These are phyloP conservation scores for Luffa acutangula DNA, from an alignment of 306 rosid genomes.

Conservation along the genomic window DNA sequence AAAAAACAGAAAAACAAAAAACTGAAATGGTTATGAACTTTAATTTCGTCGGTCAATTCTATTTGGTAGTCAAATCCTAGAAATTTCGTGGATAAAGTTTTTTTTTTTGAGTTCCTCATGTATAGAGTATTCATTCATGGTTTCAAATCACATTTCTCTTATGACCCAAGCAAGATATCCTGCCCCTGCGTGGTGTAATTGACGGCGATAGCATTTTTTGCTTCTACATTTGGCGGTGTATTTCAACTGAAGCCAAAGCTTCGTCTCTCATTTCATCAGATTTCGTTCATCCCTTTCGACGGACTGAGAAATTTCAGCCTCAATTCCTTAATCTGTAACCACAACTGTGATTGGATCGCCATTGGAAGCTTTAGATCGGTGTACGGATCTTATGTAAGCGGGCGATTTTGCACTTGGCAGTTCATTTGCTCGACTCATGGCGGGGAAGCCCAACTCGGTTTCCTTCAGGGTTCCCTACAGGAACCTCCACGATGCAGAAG, in stretches of 20 bases:
- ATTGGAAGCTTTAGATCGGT: not conserved
- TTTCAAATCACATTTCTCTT: not conserved
- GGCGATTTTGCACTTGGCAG: not conserved
- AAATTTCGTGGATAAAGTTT: not conserved
- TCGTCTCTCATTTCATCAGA: not conserved
- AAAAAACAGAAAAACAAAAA: too few relatives aligned
- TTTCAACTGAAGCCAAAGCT: not conserved
- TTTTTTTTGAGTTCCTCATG: too few relatives aligned
- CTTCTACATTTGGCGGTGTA: not conserved
- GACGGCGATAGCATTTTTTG: not conserved
- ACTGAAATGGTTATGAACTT: too few relatives aligned
- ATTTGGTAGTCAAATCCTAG: not conserved
- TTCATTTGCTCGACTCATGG: conserved; percentile 32
- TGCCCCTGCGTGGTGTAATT: not conserved
- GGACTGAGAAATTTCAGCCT: not conserved
- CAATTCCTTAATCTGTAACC: not conserved
- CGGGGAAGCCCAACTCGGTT: conserved; percentile 43
- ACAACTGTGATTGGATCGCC: not conserved
- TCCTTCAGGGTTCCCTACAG: conserved; percentile 72
- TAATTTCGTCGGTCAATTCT: not conserved
- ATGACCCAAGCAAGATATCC: not conserved
- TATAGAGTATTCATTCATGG: too few relatives aligned
- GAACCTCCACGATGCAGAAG: conserved; percentile 53
- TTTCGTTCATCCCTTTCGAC: not conserved
- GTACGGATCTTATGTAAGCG: not conserved